phyloP scores from a whole-genome alignment of 2,329 filamentous ascomycete genomes.

The Beauveria caledonica region DNA sequence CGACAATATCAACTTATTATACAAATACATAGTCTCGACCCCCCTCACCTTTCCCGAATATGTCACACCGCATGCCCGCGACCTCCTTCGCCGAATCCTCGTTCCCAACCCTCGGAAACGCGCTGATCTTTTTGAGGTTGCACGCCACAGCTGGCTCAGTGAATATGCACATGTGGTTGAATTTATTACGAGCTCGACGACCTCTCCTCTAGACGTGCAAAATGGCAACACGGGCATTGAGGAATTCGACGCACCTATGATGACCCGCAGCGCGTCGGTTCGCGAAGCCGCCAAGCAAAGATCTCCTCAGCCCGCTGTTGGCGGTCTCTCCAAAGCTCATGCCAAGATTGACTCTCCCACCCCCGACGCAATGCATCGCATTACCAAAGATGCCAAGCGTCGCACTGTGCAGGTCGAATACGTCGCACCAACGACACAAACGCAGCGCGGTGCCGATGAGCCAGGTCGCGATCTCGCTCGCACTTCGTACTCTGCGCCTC shows the following conservation, averaged over 20 bases:
- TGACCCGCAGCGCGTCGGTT: conserved; percentile 86
- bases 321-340: conserved; percentile 64
- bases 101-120: conserved; percentile 92
- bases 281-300: conserved; percentile 73
- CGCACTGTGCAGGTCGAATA: conserved; percentile 97
- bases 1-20: conserved; percentile 97
- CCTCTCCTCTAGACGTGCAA: conserved; percentile 75
- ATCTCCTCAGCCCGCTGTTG: conserved; percentile 39
- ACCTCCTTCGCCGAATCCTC: conserved; percentile 84
- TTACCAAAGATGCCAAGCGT: conserved; percentile 80
- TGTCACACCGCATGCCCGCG: conserved; percentile 90
- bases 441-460: conserved; percentile 53
- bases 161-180: conserved; percentile 96
- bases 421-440: conserved; percentile 82
- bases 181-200: conserved; percentile 94
- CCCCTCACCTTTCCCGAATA: conserved; percentile 98
- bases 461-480: conserved; percentile 37
- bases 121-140: conserved; percentile 94
- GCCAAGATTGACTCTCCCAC: conserved; percentile 61
- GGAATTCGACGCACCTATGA: conserved; percentile 50
- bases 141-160: conserved; percentile 94
- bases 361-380: conserved; percentile 42
- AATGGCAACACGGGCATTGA: conserved; percentile 61
- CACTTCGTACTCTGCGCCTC: conserved; percentile 24
- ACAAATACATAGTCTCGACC: conserved; percentile 98